Evolutionary conservation across 179 eudicot species (phyloP), one percentile per base, ranked within the genome.

Genomic region (Corrigiola litoralis): DNA sequence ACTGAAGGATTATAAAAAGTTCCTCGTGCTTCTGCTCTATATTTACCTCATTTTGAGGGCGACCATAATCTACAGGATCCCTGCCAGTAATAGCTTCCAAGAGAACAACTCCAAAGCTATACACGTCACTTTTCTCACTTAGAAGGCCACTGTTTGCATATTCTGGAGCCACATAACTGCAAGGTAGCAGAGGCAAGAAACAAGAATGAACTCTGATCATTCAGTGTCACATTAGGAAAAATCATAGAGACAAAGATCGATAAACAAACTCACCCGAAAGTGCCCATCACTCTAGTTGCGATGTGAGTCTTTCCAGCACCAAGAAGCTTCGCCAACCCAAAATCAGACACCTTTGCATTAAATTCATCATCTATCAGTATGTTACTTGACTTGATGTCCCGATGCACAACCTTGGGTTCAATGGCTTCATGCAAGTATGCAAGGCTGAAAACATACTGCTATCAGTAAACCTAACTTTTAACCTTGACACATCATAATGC

Each of bases 271-370:
- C 24, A 88, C 96, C 96, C 96, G 52, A 88, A 88, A 17, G 96
- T 88, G 61, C 96, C 96, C 92, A 88, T 88, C 4, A 87, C 96
- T 84, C 96, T 77, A 25, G 96, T 88, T 23, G 92, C 84, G 54
- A 88, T 87, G 68, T 86, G 88, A 72, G 87, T 84, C 55, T 86
- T 83, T 52, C 92, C 96, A 37, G 92, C 88, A 75, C 92, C 96
- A 37, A 88, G 68, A 76, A 88, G 77, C 82, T 88, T 86, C 61
- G 96, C 96, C 62, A 88, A 81, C 31, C 96, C 91, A 76, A 88
- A 88, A 77, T 88, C 92, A 58, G 96, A 88, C 24, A 88, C 84
- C 79, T 86, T 88, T 21, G 92, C 92, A 74, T 81, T 86, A 55
- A 88, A 86, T 73, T 86, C 83, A 36, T 86, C 84, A 68, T 84